A percentile compares a stretch with the other conserved stretches of the same genome.
These are phyloP conservation scores for Globisporangium rhizosaccharum DNA, from an alignment of 352 stramenopile genomes.

Conservation along the genomic window DNA sequence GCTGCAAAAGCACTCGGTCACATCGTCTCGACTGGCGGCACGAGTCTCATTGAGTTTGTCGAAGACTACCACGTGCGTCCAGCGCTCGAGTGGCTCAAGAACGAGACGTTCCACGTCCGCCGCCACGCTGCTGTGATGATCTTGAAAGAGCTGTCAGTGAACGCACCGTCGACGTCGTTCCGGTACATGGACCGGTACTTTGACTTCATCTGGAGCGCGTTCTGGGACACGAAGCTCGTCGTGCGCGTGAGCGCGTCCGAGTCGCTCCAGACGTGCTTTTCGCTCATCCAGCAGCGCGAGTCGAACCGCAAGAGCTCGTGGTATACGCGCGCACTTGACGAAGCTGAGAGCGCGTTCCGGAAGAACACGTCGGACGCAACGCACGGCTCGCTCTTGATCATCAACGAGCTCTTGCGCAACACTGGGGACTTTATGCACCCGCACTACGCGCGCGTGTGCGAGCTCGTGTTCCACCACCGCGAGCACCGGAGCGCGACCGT, in stretches of 20 bases:
- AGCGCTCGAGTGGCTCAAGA: conserved; percentile 85
- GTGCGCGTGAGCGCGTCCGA: conserved; percentile 78
- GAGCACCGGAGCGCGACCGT: conserved; percentile 79
- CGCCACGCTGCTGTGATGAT: conserved; percentile 85
- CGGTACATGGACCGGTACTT: conserved; percentile 89
- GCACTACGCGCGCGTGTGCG: conserved; percentile 68
- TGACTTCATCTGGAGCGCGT: conserved; percentile 87
- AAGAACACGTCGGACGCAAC: conserved; percentile 72
- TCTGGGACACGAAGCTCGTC: conserved; percentile 78
- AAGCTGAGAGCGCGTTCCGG: conserved; percentile 70
- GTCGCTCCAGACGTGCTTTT: conserved; percentile 81
- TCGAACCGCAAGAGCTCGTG: conserved; percentile 80
- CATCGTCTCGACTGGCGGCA: conserved; percentile 82
- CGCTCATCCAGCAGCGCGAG: conserved; percentile 85
- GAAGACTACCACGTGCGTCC: conserved; percentile 87
- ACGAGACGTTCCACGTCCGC: conserved; percentile 86
- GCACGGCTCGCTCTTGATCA: conserved; percentile 76
- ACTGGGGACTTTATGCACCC: conserved; percentile 87
- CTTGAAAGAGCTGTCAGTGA: conserved; percentile 81
- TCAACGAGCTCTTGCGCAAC: conserved; percentile 85
- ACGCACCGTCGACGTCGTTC: conserved; percentile 81
- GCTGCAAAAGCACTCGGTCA: conserved; percentile 80
- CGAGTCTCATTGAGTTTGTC: conserved; percentile 85
- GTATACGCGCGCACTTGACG: conserved; percentile 76
- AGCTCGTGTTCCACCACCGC: conserved; percentile 69